Evolutionary conservation across 306 rosid species (phyloP).

Genomic region (Cyamopsis tetragonoloba): DNA sequence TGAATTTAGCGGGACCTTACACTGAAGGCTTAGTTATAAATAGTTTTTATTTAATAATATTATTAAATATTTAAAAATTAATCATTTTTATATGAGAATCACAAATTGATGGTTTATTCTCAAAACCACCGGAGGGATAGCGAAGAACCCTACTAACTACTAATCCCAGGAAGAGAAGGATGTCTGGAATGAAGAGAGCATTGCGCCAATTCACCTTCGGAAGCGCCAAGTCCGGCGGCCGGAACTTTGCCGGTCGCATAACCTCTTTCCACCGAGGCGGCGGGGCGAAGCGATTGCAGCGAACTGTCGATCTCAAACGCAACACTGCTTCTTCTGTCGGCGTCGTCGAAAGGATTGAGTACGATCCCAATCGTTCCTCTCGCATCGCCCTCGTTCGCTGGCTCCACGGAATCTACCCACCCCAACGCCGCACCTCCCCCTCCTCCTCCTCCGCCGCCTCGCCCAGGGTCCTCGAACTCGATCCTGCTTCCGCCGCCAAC

Average conservation of each 20-base stretch:
- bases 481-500: not conserved
- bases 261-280: slow-evolving; percentile 41
- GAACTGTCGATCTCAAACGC: slow-evolving; percentile 44
- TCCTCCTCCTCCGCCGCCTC: not conserved
- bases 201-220: slow-evolving; percentile 34
- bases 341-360: slow-evolving; percentile 44
- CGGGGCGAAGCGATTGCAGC: slow-evolving; percentile 40
- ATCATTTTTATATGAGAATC: too few species aligned
- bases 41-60: too few species aligned
- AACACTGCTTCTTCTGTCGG: slow-evolving; percentile 37
- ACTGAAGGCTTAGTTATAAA: too few species aligned
- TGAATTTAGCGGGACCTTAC: too few species aligned
- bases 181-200: slow-evolving; percentile 35
- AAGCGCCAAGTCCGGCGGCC: slow-evolving; percentile 31
- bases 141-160: not conserved
- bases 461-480: not conserved
- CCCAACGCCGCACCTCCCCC: not conserved
- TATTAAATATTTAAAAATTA: too few species aligned
- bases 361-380: slow-evolving; percentile 53
- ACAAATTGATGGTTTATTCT: too few species aligned
- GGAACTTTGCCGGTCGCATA: slow-evolving; percentile 34
- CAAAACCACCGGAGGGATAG: too few species aligned
- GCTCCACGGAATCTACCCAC: slow-evolving; percentile 32
- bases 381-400: slow-evolving; percentile 49
- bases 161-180: not conserved